A percentile compares a stretch with the other conserved stretches of the same genome.
phyloP scores from a whole-genome alignment of 2,329 filamentous ascomycete species.

The Rasamsonia emersonii region DNA sequence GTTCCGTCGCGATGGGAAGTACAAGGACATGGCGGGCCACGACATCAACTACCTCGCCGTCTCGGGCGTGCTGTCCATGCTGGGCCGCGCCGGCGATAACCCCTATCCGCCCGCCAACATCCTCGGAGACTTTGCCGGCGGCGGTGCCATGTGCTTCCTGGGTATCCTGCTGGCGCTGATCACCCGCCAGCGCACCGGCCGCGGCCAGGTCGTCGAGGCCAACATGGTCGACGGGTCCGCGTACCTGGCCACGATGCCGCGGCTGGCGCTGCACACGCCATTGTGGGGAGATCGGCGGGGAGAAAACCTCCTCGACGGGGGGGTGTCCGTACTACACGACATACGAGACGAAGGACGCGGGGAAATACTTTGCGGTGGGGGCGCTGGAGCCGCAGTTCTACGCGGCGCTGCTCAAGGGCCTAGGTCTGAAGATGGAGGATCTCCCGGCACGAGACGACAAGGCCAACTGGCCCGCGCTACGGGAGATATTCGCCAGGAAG shows the following conservation, averaged over 20 bases:
- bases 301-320: slow-evolving; percentile 69
- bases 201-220: slow-evolving; percentile 82
- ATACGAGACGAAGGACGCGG: slow-evolving; percentile 69
- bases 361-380: slow-evolving; percentile 77
- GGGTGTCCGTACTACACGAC: slow-evolving; percentile 84
- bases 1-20: slow-evolving; percentile 78
- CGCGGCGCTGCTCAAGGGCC: slow-evolving; percentile 53
- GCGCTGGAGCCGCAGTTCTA: slow-evolving; percentile 87
- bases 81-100: slow-evolving; percentile 60
- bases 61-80: slow-evolving; percentile 65
- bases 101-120: slow-evolving; percentile 78
- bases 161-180: slow-evolving; percentile 76
- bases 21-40: slow-evolving; percentile 81
- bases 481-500: slow-evolving; percentile 47
- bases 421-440: slow-evolving; percentile 48
- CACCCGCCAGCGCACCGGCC: slow-evolving; percentile 53
- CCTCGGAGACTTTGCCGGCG: slow-evolving; percentile 83
- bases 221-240: slow-evolving; percentile 92
- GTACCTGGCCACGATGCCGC: slow-evolving; percentile 70
- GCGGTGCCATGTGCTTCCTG: slow-evolving; percentile 71
- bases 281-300: slow-evolving; percentile 59
- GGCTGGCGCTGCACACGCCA: slow-evolving; percentile 56
- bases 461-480: slow-evolving; percentile 59
- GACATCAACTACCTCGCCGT: slow-evolving; percentile 96
- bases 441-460: slow-evolving; percentile 49